Base-by-base conservation (phyloP, 257 asterid genomes). In the Nemophila menziesii region DNA sequence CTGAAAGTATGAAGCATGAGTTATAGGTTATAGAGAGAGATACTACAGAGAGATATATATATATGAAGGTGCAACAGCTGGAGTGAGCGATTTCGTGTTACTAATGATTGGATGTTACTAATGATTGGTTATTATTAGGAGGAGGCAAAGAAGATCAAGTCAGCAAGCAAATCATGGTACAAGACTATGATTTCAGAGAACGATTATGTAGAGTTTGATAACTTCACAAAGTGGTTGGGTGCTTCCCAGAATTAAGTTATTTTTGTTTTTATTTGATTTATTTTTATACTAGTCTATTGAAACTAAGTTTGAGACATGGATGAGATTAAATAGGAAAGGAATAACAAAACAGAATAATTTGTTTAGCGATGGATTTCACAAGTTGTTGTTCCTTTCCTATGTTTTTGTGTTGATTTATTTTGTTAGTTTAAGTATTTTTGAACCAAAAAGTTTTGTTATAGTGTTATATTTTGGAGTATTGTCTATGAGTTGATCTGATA, bases 211-310 rank as follows among this genome's bases (percentile, higher is more conserved):
- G 94, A 86, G 62, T 86, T 86, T 0, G 96, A 86, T 4, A 67
- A 61, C 61, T 86, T 86, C 78, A n/a, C 94, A 1, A 86, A 86
- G 64, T 86, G 96, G 96, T 60, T 86, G 60, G 96, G 90, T 0
- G 92, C 59, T 11, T 43, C 90, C 0, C 75, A 79, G 90, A 76
- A 58, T 71, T 53, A 46, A 36, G 10, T 20, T 27, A 3, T 8
- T 43, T 56, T 53, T 51, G 68, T 47, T 7, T 40, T 62, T 47
- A 49, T 38, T 13, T 57, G 38, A 26, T 51, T 55, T 42, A 21
- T n/a, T n/a, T 49, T 48, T 43, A 40, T 58, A 44, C 20, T 12
- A 2, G 33, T 10, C 19, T 54, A 29, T 48, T 14, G 7, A 24
- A 22, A 46, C 40, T 40, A 15, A 43, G 5, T 42, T 49, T 47